These are phyloP conservation scores for Botrytis pseudocinerea DNA, from an alignment of 2,329 filamentous ascomycete species.

Conservation along the genomic window DNA sequence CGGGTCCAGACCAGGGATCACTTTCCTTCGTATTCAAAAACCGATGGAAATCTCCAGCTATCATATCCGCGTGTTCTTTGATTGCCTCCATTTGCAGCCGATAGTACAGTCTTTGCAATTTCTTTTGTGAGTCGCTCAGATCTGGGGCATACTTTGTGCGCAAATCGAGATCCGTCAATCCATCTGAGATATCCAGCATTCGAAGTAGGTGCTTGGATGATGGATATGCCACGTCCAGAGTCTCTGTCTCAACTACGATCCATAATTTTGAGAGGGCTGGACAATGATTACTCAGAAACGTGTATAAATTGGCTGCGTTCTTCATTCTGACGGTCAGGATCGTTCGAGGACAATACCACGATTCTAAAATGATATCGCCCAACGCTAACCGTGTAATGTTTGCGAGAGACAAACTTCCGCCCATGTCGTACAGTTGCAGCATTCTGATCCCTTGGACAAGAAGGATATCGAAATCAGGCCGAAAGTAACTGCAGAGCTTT, in stretches of 20 bases:
- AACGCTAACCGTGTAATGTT: background rate
- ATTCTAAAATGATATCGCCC: background rate
- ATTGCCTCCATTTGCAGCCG: background rate
- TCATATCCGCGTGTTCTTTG: too few relatives aligned
- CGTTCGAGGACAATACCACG: background rate
- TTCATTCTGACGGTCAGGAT: fast-evolving
- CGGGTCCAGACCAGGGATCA: background rate
- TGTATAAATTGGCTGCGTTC: background rate
- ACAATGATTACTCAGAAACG: background rate
- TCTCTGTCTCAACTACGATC: background rate
- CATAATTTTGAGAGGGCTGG: background rate
- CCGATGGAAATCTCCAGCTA: background rate
- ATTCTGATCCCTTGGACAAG: fast-evolving
- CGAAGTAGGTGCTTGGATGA: background rate
- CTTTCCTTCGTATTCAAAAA: background rate
- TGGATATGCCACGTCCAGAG: fast-evolving
- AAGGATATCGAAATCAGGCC: background rate
- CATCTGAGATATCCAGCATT: background rate
- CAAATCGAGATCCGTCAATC: background rate
- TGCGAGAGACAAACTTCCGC: background rate
- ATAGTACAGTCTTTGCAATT: background rate
- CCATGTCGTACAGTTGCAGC: background rate
- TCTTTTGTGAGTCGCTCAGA: background rate
- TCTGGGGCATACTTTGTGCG: background rate
- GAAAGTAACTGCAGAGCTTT: background rate